Evolutionary conservation across 495 filamentous ascomycete species (phyloP).

Genomic region (Neurospora sublineolata): DNA sequence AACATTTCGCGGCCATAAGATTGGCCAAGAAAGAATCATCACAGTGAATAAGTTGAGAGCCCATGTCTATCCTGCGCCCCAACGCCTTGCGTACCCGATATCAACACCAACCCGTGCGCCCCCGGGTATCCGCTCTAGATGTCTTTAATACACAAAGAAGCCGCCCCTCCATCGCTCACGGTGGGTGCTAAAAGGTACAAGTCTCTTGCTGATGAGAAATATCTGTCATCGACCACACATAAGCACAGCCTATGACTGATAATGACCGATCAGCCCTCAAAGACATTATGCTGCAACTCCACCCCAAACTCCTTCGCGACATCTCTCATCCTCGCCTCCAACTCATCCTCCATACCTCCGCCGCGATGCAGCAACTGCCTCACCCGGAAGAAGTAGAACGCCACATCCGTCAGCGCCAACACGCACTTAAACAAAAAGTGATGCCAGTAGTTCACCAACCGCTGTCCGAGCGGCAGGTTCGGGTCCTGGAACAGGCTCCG

Average conservation of each 20-base stretch:
- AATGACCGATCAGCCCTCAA: slow-evolving; percentile 53
- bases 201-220: neutral
- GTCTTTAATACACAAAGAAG: neutral
- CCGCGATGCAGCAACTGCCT: slow-evolving; percentile 63
- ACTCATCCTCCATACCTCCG: slow-evolving; percentile 84
- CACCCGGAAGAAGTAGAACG: slow-evolving; percentile 70
- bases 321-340: slow-evolving; percentile 72
- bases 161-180: neutral
- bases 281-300: slow-evolving; percentile 75
- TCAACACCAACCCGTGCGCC: neutral
- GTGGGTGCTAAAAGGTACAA: neutral
- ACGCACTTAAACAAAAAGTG: slow-evolving; percentile 75
- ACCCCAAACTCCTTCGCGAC: slow-evolving; percentile 89
- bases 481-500: slow-evolving; percentile 58
- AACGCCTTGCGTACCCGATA: neutral
- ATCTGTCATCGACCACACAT: neutral
- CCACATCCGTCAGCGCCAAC: slow-evolving; percentile 64
- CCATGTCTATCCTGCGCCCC: neutral
- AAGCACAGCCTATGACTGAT: neutral
- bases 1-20: neutral
- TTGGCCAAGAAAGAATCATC: neutral
- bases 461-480: slow-evolving; percentile 25
- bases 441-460: slow-evolving; percentile 44
- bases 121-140: neutral
- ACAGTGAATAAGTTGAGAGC: neutral